Evolutionary conservation across 2,329 filamentous ascomycete genomes (phyloP), one percentile per base, ranked within the genome.

Genomic region (Sporothrix pallida): DNA sequence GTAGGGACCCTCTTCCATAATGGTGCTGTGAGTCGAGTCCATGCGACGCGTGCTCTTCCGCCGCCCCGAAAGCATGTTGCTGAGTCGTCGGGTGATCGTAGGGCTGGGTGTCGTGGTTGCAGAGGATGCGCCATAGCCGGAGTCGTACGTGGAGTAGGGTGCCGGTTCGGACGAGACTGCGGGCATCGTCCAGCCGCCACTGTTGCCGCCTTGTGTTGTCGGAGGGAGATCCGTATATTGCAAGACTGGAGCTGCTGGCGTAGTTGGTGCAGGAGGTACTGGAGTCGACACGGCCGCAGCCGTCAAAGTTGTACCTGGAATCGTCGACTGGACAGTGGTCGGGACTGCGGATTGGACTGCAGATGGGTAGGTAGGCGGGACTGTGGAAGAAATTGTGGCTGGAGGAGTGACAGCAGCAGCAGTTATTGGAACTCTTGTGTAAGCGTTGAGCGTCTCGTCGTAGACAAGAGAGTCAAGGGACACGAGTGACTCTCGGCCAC

Each of bases 401-500:
- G 72, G 72, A 1, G 37, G 48, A 1, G 58, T 60, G 15, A 42
- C 37, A 20, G 58, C 68, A n/a, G 48, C 37, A 31, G 70, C 20
- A 2, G 72, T 20, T 54, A 52, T 62, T 9, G 23, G 10, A 12
- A 31, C 37, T 20, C 26, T 62, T 20, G 74, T 73, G 67, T 72
- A 72, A 42, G 63, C 72, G 56, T 58, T 69, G 70, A 72, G 31
- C 13, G 46, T 9, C 12, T 58, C 72, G 73, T 68, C 56, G 60
- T 72, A 72, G 50, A 63, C 50, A 0, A 74, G 67, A 3, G 83
- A 82, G 70, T 81, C 80, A n/a, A 84, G 77, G 3, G 84, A 84
- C 20, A 82, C 80, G 71, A 84, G 78, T 15, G 83, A 83, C 70
- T 82, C 81, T 23, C 81, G 81, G 15, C 79, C 80, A 8, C 80